Percentiles rank a stretch among this genome's conserved stretches.
phyloP scores from a whole-genome alignment of 441 rosid genomes.

The Adansonia rubrostipa region DNA sequence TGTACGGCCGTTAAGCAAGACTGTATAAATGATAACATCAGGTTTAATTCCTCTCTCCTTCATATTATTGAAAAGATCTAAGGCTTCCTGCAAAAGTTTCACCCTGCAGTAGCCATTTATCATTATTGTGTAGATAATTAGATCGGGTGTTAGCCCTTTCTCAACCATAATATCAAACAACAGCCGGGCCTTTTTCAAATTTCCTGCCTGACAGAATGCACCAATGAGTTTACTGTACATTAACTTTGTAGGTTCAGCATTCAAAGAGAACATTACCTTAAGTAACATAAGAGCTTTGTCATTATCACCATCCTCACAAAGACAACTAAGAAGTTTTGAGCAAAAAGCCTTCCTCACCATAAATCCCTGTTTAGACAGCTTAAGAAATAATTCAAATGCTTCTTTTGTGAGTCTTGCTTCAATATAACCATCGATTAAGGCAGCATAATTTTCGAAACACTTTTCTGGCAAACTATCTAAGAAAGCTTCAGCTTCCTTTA shows the following conservation, averaged over 20 bases:
- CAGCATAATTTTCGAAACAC: constrained; percentile 47
- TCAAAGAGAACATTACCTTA: constrained; percentile 43
- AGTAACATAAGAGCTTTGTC: constrained; percentile 45
- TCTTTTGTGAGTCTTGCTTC: constrained; percentile 41
- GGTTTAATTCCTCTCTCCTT: constrained; percentile 58
- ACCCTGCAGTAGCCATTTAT: constrained; percentile 60
- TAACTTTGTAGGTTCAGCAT: constrained; percentile 43
- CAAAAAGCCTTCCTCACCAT: constrained; percentile 44
- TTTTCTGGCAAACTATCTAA: constrained; percentile 40
- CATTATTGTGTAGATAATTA: constrained; percentile 65
- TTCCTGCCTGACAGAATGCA: constrained; percentile 44
- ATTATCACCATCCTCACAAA: constrained; percentile 46
- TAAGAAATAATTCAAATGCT: constrained; percentile 49
- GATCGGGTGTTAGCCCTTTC: constrained; percentile 52
- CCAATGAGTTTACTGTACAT: constrained; percentile 58
- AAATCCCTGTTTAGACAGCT: constrained; percentile 35
- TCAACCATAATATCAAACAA: constrained; percentile 43
- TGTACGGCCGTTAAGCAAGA: constrained; percentile 53
- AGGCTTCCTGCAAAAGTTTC: constrained; percentile 47
- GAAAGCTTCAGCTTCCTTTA: constrained; percentile 62
- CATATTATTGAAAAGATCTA: constrained; percentile 55
- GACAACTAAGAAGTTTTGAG: constrained; percentile 50
- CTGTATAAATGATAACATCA: constrained; percentile 61
- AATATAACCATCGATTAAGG: constrained; percentile 70
- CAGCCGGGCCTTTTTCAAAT: constrained; percentile 43